Evolutionary conservation across 257 asterid genomes (phyloP), one percentile per base, ranked within the genome.

Genomic region (Ilex aquifolium): DNA sequence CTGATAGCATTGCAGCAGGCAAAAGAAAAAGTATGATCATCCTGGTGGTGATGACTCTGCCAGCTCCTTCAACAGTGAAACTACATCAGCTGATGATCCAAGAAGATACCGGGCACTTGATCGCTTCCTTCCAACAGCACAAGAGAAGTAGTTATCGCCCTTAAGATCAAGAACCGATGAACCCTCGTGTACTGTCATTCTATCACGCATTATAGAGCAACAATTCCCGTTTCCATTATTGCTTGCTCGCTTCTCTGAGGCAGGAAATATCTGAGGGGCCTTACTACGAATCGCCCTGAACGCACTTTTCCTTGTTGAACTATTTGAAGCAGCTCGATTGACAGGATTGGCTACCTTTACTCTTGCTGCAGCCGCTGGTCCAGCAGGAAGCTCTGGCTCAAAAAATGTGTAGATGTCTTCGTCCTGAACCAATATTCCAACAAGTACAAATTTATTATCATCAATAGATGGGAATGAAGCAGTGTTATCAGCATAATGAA

Each of bases 111-210:
- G 71, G 2, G 97, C 95, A 10, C 61, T 78, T 46, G 97, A 82
- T 15, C 90, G 81, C 51, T 67, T 88, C 57, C 95, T 72, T 55
- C 97, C 95, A 13, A 85, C 96, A 1, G 97, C 96, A 21, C 96
- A 88, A 2, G 97, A 91, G 82, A 91, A 88, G 80, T 91, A 91
- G 54, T 88, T 91, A 5, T 88, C 95, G 15, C 84, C 83, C 66
- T 87, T 76, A 53, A 91, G 95, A 66, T 91, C 95, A 65, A 88
- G 96, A 78, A 91, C 96, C 2, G 94, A 84, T 14, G 96, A 86
- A 62, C 95, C 96, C 57, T 86, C 95, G n/a, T 81, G 93, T 72
- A 84, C 68, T 11, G 88, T 75, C 78, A 80, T 76, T 67, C 61
- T 76, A 64, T 86, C 88, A 2, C 76, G 86, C 81, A 77, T 76